Evolutionary conservation across 2,329 filamentous ascomycete species (phyloP), one percentile per base, ranked within the genome.

Genomic region (Hypoxylon sp.): DNA sequence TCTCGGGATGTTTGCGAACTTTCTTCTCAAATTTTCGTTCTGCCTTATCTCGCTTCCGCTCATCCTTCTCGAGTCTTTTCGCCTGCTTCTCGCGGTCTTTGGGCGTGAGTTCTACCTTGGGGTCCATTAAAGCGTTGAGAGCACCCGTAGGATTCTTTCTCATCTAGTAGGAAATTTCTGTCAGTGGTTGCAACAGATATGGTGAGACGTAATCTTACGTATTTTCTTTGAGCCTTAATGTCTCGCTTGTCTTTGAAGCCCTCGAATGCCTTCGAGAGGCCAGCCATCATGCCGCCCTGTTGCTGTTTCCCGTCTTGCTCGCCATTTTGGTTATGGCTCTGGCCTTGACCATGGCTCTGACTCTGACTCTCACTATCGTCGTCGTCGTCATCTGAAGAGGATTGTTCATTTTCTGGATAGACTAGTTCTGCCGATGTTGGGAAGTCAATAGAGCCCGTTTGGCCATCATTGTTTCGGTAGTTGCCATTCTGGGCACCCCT

Each of bases 341-440:
- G 46, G 5, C 54, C 26, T 14, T 35, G 26, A n/a, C 52, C 29
- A 5, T 54, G 51, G 9, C n/a, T 29, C 22, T 48, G 51, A n/a
- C n/a, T 29, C 22, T 48, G 55, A 13, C 31, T 50, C 4, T 24
- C 33, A 14, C n/a, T 39, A 2, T 60, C 56, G 11, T 61, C 63
- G 6, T 33, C 67, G 1, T 44, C 63, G 4, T 65, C 50, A 39
- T 52, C 31, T 2, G 61, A 55, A 1, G 35, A 48, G 13, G 13
- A 5, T 14, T 63, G 48, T 10, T 68, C 54, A 2, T 63, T 65
- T 13, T 56, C 61, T 1, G 72, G 72, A 53, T 69, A 74, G 11
- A 72, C 33, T 4, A 74, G 48, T 29, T 72, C 63, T 17, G 72
- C 72, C 17, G 71, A 67, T 10, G 39, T 46, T 3, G 72, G 72